These are phyloP conservation scores for Candida cerambycidarum DNA, from an alignment of 805 yeast species.

Conservation along the genomic window DNA sequence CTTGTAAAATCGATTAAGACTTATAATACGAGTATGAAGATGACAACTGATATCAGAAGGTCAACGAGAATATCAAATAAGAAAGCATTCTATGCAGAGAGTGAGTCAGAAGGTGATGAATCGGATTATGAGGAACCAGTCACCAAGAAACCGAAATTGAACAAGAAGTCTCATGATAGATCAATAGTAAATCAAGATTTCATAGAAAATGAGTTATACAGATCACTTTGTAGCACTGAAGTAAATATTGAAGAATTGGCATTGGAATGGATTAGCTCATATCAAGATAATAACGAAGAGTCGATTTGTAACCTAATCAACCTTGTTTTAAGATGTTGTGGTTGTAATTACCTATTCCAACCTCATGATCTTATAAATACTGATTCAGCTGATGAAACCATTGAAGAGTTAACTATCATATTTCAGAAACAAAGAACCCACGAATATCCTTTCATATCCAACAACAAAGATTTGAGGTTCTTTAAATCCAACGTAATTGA, in stretches of 20 bases:
- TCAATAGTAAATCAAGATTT: slow-evolving; percentile 21
- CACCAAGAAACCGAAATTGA: neutral
- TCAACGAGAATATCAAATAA: slow-evolving; percentile 2
- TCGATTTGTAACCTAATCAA: slow-evolving; percentile 61
- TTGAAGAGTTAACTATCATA: slow-evolving; percentile 65
- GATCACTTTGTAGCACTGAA: slow-evolving; percentile 31
- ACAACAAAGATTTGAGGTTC: slow-evolving; percentile 44
- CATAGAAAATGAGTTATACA: slow-evolving; percentile 31
- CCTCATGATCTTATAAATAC: slow-evolving; percentile 72
- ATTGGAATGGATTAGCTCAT: slow-evolving; percentile 38
- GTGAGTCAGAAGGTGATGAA: neutral
- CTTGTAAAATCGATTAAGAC: neutral
- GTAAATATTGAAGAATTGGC: slow-evolving; percentile 34
- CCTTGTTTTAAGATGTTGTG: slow-evolving; percentile 66
- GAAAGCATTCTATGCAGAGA: slow-evolving; percentile 1
- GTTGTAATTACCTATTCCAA: slow-evolving; percentile 64
- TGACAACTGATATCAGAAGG: slow-evolving; percentile 2
- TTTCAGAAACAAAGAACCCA: slow-evolving; percentile 62
- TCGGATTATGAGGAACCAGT: slow-evolving; percentile 6
- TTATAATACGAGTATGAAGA: neutral
- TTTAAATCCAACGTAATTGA: slow-evolving; percentile 55
- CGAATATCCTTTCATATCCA: slow-evolving; percentile 67
- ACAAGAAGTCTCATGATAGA: neutral
- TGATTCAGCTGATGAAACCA: slow-evolving; percentile 71
- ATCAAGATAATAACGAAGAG: slow-evolving; percentile 20